These are phyloP conservation scores for Mrakia gelida DNA, from an alignment of 768 basidiomycete genomes.

Conservation along the genomic window DNA sequence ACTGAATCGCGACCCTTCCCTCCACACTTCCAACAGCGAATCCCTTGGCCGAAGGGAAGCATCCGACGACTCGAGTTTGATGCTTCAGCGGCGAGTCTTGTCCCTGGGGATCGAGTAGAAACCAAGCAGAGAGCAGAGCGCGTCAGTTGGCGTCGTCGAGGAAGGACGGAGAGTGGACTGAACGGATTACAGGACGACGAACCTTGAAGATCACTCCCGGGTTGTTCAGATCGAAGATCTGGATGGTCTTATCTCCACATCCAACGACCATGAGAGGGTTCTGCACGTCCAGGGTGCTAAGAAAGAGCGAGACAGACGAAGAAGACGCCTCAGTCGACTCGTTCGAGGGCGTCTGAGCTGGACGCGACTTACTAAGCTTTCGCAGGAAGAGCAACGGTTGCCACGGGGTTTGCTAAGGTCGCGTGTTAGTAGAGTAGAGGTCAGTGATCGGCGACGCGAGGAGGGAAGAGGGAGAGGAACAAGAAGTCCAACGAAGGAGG, in stretches of 20 bases:
- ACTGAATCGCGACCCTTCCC: conserved; percentile 92
- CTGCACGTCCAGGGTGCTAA: neutral
- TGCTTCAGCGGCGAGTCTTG: conserved; percentile 81
- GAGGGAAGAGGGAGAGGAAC: neutral
- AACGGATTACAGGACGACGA: no score
- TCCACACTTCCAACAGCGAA: conserved; percentile 48
- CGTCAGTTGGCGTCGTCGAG: neutral
- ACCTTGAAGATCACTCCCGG: conserved; percentile 28
- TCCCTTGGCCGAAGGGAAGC: conserved; percentile 66
- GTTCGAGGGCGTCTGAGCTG: no score
- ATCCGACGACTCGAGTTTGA: conserved; percentile 83
- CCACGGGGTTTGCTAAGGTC: neutral
- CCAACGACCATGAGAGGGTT: conserved; percentile 17
- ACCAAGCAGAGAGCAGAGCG: neutral
- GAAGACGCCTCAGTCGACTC: no score
- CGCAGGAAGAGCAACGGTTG: conserved; percentile 4
- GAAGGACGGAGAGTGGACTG: neutral
- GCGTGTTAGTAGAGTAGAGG: neutral
- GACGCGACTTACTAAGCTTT: neutral
- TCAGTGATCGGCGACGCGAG: neutral
- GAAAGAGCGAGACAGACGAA: no score
- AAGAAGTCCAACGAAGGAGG: neutral
- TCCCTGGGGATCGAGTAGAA: neutral
- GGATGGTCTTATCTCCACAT: conserved; percentile 5
- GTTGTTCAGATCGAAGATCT: conserved; percentile 17